Evolutionary conservation across 2,329 filamentous ascomycete genomes (phyloP).

Genomic region (Botrytis paeoniae): DNA sequence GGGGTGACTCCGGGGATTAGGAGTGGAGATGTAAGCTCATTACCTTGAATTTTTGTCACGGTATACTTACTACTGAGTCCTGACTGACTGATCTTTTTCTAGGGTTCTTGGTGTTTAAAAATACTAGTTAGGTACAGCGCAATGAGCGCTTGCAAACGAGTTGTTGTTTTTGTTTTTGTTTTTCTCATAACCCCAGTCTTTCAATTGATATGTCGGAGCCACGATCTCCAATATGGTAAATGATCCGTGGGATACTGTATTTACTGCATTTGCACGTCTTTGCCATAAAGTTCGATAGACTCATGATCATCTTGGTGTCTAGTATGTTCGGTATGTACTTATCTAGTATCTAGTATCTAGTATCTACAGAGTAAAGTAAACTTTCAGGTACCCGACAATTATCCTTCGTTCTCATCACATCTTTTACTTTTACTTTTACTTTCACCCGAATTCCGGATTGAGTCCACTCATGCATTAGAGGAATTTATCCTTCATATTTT

Average conservation of each 20-base stretch:
- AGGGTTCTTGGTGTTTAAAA: not conserved
- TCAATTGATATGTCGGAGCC: not conserved
- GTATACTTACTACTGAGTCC: not conserved
- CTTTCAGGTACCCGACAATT: not conserved
- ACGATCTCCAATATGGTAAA: conserved; percentile 15
- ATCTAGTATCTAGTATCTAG: not conserved
- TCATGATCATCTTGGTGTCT: conserved; percentile 12
- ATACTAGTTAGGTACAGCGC: not conserved
- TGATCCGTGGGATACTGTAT: conserved; percentile 15
- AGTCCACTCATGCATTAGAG: not conserved
- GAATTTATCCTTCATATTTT: not conserved
- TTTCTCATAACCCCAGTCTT: conserved; percentile 14
- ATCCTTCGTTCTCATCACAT: not conserved
- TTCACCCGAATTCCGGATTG: not conserved
- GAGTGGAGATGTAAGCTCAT: not conserved
- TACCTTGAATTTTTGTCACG: not conserved
- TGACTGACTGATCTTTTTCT: not conserved
- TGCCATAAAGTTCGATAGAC: not conserved
- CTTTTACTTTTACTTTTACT: not conserved
- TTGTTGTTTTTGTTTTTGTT: not conserved
- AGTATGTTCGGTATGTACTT: not conserved
- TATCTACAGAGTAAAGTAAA: not conserved
- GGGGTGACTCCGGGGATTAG: not conserved
- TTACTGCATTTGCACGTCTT: not conserved
- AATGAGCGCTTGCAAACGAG: conserved; percentile 6